Evolutionary conservation across 2,329 filamentous ascomycete genomes (phyloP).

Genomic region (Cordyceps farinosa): DNA sequence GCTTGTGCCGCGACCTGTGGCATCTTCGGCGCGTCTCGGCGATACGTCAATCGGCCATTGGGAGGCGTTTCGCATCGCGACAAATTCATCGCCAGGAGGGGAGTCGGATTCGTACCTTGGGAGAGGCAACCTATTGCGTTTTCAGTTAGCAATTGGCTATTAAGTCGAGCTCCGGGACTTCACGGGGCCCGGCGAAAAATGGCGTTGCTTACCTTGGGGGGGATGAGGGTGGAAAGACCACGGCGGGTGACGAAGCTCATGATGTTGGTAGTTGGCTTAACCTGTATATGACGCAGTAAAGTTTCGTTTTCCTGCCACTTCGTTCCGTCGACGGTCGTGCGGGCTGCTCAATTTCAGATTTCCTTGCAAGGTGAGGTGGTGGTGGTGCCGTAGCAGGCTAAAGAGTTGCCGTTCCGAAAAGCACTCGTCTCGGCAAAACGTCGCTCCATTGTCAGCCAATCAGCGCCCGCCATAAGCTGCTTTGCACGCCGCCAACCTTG

Average conservation of each 20-base stretch:
- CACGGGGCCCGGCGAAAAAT: constrained; percentile 16
- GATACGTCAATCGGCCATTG: constrained; percentile 5
- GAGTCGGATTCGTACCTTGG: constrained; percentile 61
- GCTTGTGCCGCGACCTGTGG: neutral
- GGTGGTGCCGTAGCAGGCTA: constrained; percentile 24
- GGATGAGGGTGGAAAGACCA: constrained; percentile 96
- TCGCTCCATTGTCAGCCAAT: constrained; percentile 42
- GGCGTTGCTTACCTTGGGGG: constrained; percentile 76
- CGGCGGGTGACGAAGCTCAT: constrained; percentile 93
- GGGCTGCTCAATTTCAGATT: constrained; percentile 35
- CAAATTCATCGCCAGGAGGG: neutral
- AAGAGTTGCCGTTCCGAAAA: constrained; percentile 40
- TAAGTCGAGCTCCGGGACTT: neutral
- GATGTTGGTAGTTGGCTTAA: constrained; percentile 45
- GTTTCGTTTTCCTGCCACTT: constrained; percentile 20
- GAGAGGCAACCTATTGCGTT: constrained; percentile 67
- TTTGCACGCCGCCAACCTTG: neutral
- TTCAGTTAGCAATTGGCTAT: constrained; percentile 37
- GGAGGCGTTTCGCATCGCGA: neutral
- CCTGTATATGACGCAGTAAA: constrained; percentile 20
- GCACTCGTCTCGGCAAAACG: constrained; percentile 47
- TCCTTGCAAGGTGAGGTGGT: constrained; percentile 22
- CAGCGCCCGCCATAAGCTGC: constrained; percentile 28
- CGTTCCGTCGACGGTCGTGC: constrained; percentile 31
- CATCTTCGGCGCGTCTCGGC: constrained; percentile 12